A percentile compares a stretch with the other conserved stretches of the same genome.
Conservation (phyloP, 2,329 filamentous ascomycete species). For the Sporothrix euskadiensis region DNA sequence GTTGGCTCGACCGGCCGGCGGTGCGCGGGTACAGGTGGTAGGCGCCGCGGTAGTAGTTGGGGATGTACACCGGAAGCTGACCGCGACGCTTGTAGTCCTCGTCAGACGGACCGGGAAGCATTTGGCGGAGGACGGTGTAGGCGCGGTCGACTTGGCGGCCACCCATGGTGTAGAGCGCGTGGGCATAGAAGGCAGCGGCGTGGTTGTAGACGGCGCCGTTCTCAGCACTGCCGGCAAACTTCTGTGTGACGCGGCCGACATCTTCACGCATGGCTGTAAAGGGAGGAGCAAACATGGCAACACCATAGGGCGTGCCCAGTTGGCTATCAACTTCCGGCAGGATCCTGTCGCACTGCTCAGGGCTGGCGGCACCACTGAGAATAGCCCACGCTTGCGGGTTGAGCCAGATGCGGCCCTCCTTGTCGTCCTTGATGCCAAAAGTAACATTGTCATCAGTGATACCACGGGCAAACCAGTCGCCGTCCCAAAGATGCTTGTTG, state of each 20-base stretch:
- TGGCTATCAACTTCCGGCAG: constrained; percentile 53
- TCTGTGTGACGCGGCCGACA: constrained; percentile 59
- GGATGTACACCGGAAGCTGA: constrained; percentile 58
- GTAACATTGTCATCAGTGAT: constrained; percentile 57
- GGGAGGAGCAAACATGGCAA: constrained; percentile 57
- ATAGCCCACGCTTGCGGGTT: constrained; percentile 60
- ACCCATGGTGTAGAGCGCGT: constrained; percentile 53
- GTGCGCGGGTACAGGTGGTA: constrained; percentile 52
- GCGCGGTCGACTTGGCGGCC: constrained; percentile 50
- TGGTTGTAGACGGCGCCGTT: constrained; percentile 62
- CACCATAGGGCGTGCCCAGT: constrained; percentile 55
- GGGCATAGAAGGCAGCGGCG: constrained; percentile 56
- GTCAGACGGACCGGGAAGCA: constrained; percentile 55
- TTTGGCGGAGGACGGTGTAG: constrained; percentile 52
- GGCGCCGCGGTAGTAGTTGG: constrained; percentile 59
- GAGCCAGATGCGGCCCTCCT: constrained; percentile 59
- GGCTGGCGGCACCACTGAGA: constrained; percentile 52
- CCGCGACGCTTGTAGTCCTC: constrained; percentile 54
- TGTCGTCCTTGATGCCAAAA: constrained; percentile 53
- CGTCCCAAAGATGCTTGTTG: constrained; percentile 56
- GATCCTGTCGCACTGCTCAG: constrained; percentile 47
- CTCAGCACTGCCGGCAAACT: constrained; percentile 59
- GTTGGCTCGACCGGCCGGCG: constrained; percentile 56
- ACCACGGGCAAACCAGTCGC: constrained; percentile 58
- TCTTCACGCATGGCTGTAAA: constrained; percentile 59